Evolutionary conservation across 2,329 filamentous ascomycete genomes (phyloP).

Genomic region (Paecilomyces dactylethromorphus): DNA sequence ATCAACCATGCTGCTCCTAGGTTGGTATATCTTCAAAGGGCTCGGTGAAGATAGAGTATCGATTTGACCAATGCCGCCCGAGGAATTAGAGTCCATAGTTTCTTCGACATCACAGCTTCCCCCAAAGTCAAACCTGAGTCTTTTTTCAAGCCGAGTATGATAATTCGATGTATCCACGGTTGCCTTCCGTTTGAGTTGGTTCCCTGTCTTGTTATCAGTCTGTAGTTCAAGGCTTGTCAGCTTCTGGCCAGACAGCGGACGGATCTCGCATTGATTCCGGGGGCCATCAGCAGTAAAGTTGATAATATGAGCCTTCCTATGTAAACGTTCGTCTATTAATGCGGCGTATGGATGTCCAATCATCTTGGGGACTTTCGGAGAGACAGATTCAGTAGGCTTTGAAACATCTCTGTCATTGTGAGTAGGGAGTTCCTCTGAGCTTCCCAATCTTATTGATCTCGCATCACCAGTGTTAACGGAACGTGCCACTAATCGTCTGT

Average conservation of each 20-base stretch:
- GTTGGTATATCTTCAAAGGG: neutral
- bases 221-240: neutral
- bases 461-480: neutral
- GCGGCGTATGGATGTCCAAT: neutral
- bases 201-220: neutral
- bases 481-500: neutral
- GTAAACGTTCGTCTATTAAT: neutral
- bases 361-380: neutral
- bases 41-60: neutral
- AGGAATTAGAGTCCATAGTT: neutral
- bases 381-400: neutral
- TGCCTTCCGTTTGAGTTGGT: neutral
- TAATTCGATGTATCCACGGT: neutral
- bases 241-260: neutral
- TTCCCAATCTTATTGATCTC: neutral
- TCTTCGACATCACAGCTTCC: neutral
- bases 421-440: neutral
- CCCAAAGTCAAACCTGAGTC: neutral
- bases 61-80: neutral
- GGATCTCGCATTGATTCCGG: conserved; percentile 2
- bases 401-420: neutral
- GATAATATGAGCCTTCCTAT: conserved; percentile 3
- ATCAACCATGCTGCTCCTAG: conserved; percentile 23
- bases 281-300: conserved; percentile 2
- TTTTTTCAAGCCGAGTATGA: neutral